Conservation (phyloP, 306 rosid genomes). For the Cucurbita ficifolia region DNA sequence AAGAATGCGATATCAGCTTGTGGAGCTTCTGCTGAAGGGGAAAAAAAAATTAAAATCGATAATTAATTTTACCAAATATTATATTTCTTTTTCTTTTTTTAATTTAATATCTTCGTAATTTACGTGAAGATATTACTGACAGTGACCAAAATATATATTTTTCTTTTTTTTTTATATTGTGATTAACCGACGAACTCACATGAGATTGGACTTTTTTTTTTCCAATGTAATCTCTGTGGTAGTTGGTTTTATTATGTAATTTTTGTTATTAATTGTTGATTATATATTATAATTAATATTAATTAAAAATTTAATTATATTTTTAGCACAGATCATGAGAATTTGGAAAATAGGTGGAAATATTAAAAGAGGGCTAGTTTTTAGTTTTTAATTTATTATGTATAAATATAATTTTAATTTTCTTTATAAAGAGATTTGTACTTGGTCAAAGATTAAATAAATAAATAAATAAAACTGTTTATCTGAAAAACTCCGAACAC, state of each 20-base stretch:
- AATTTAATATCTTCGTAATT: background rate
- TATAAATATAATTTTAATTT: too few relatives aligned
- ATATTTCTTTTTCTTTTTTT: background rate
- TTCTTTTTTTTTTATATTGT: background rate
- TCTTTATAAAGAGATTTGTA: background rate
- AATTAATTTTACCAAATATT: background rate
- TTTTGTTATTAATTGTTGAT: constrained; percentile 3
- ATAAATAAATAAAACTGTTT: too few relatives aligned
- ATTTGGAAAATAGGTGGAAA: background rate
- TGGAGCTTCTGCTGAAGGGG: constrained; percentile 53
- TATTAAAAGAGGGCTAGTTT: background rate
- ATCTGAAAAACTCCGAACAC: background rate
- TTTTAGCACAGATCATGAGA: too few relatives aligned
- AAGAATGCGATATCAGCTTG: constrained; percentile 60
- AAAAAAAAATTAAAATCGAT: background rate
- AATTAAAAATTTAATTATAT: background rate
- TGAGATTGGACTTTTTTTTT: background rate
- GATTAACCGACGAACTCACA: background rate
- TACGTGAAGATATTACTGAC: constrained; percentile 4
- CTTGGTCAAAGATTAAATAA: background rate
- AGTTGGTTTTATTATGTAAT: background rate
- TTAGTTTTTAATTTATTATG: background rate
- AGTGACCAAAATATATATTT: background rate
- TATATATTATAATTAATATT: background rate
- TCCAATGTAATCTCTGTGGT: background rate